phyloP scores from a whole-genome alignment of 805 yeast species.

The Hanseniaspora opuntiae region DNA sequence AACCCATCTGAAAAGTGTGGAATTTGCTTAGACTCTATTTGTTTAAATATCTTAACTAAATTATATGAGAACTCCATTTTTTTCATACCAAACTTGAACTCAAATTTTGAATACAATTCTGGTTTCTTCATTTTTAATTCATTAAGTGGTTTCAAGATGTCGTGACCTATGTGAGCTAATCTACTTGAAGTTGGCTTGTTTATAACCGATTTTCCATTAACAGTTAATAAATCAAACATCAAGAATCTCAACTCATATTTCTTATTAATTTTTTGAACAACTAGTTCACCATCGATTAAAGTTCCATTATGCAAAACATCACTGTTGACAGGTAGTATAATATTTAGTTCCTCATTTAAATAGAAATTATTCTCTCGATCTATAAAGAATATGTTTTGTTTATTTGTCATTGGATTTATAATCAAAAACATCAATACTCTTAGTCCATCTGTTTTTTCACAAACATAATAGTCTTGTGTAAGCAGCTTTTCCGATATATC shows the following conservation, averaged over 20 bases:
- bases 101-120: constrained; percentile 59
- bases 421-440: constrained; percentile 64
- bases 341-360: constrained; percentile 69
- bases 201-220: constrained; percentile 61
- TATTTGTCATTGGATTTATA: constrained; percentile 50
- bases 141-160: constrained; percentile 70
- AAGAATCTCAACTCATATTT: constrained; percentile 61
- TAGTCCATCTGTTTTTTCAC: constrained; percentile 91
- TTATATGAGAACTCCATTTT: constrained; percentile 76
- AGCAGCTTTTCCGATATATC: constrained; percentile 53
- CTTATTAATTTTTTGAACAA: constrained; percentile 46
- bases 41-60: constrained; percentile 58
- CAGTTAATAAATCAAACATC: constrained; percentile 81
- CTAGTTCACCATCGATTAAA: constrained; percentile 86
- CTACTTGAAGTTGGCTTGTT: constrained; percentile 65
- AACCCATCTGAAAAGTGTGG: constrained; percentile 90
- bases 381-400: constrained; percentile 79
- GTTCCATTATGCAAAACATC: constrained; percentile 70
- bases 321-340: constrained; percentile 40
- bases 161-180: constrained; percentile 71
- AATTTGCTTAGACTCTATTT: constrained; percentile 42
- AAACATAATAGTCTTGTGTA: constrained; percentile 73
- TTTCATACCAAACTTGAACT: constrained; percentile 76
- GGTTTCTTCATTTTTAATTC: constrained; percentile 57
- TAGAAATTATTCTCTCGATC: constrained; percentile 81